Base-by-base conservation (phyloP, 2,329 filamentous ascomycete species). In the Stagonosporopsis rhizophila region DNA sequence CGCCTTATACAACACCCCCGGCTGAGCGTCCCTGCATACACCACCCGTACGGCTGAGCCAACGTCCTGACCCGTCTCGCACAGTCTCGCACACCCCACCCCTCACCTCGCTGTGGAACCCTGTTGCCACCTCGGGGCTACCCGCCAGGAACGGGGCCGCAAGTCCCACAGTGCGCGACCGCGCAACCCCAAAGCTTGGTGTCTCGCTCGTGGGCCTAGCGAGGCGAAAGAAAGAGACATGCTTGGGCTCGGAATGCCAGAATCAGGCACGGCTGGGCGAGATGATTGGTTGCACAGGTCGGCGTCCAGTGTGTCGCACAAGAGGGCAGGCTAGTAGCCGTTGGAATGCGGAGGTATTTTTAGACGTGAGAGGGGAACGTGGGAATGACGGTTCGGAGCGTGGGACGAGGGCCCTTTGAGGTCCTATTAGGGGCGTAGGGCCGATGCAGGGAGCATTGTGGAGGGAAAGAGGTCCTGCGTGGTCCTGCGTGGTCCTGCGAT, bases 71-170 rank as follows among this genome's bases (percentile, higher is more conserved):
- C 12, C 3, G 37, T n/a, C 39, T 27, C 19, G 27, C 27, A 11
- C 27, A 19, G 27, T 19, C 22, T 25, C 41, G 40, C 40, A 32
- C 41, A n/a, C n/a, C n/a, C 27, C 51, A 8, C 27, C 28, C 52
- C 52, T 55, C 40, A 35, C 45, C n/a, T 49, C 39, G n/a, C 22
- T 32, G 45, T 55, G 52, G 37, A 45, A 55, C 45, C 6, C 23
- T 4, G 23, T 25, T 11, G 6, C 28, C 11, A 15, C 4, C 27
- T 27, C 32, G 23, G 49, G 20, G 32, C 11, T 30, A 38, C 32
- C 41, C 49, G 41, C 38, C 17, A 23, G 41, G n/a, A n/a, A 32
- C 17, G 44, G 47, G 38, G n/a, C n/a, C n/a, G n/a, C n/a, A n/a
- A n/a, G n/a, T n/a, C n/a, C n/a, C n/a, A n/a, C n/a, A n/a, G n/a